Evolutionary conservation across 2,329 filamentous ascomycete genomes (phyloP), one percentile per base, ranked within the genome.

Genomic region (Albifimbria verrucaria): DNA sequence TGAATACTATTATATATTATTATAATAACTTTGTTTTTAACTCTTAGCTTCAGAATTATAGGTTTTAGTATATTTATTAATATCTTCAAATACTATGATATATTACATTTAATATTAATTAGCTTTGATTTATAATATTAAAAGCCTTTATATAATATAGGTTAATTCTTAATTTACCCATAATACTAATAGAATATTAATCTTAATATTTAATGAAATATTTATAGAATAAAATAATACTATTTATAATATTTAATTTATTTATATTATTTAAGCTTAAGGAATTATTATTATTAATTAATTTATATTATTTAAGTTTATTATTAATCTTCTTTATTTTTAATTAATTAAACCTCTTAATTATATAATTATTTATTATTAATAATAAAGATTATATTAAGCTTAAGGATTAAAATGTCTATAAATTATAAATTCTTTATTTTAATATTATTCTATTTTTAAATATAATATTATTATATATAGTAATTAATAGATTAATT

Each of bases 381-480:
- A 48, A 48, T 26, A 4, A n/a, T n/a, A 25, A 25, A 48, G 25
- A 46, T 46, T 21, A 18, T 52, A 43, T 52, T 42, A 42, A 48
- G 43, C 6, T 21, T 10, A n/a, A 47, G 22, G 36, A 22, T 48
- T 18, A 28, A 6, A 18, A 32, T 25, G 28, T 2, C 17, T 9
- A 10, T 12, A 23, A 48, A 26, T 26, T 48, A 47, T 20, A 28
- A n/a, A 32, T 12, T 17, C n/a, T 48, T 28, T 52, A n/a, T 10
- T 7, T 18, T n/a, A 21, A 9, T 17, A 43, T 43, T 10, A 43
- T 10, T n/a, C 7, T 18, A 10, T n/a, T 43, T 10, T 43, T 43
- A n/a, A 43, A n/a, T n/a, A n/a, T 46, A 22, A 25, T 21, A 25
- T 47, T 23, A 52, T 49, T 49, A 44, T 25, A 32, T 39, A 9